Evolutionary conservation across 2,329 filamentous ascomycete species (phyloP), one percentile per base, ranked within the genome.

Genomic region (Lasiodiplodia gonubiensis): DNA sequence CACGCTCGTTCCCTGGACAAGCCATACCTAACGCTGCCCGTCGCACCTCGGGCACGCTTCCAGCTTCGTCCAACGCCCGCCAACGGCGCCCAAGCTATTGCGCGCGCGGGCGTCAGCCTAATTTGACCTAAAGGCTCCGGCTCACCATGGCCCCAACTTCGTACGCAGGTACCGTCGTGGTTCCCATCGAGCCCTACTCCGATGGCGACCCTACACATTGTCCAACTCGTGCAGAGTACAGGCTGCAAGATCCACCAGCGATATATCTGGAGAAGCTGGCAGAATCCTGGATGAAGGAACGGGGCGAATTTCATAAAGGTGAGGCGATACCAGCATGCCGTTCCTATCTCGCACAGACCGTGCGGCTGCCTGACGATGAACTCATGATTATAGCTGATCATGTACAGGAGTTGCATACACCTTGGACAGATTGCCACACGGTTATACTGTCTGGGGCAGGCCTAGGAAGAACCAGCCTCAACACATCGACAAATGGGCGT

Each of bases 401-500:
- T 42, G 8, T 30, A 12, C 35, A 69, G 69, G 80, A 2, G 73
- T 81, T 12, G 74, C 74, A 2, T 88, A 88, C 73, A 79, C 77
- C 2, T 78, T 90, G 0, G 81, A 87, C 64, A 73, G 74, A 18
- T 75, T 89, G 0, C 88, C 88, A 2, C 74, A 80, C 3, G 86
- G 86, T 2, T 90, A 87, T 72, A 77, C 75, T 0, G 72, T 88
- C 0, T 85, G 82, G 71, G 81, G 35, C 10, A 80, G 82, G 30
- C 76, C 81, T 1, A 80, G 86, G n/a, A 72, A 72, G 2, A 78
- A 71, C 2, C 75, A 80, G 0, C 49, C 79, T 67, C 57, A 67
- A 23, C 74, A 86, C 73, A 71, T 82, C 10, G 87, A 89, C 72
- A 81, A 83, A 60, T 88, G 85, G 66, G 76, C 89, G 0, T 89